A percentile compares a stretch with the other conserved stretches of the same genome.
Conservation (phyloP, 1,284 basidiomycete genomes). For the Melampsora medusae region DNA sequence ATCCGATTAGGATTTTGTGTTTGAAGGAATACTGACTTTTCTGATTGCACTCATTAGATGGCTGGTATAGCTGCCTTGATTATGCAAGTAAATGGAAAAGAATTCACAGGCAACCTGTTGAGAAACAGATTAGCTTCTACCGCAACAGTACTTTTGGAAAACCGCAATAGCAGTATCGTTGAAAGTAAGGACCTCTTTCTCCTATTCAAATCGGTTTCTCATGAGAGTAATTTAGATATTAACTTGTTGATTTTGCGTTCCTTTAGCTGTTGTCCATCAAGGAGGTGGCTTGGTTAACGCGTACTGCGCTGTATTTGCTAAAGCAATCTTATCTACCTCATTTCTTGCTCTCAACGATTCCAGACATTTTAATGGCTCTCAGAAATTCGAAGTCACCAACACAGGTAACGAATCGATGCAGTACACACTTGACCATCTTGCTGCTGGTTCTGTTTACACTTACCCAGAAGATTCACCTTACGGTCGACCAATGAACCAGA, state of each 20-base stretch:
- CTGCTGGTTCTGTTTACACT: constrained; percentile 17
- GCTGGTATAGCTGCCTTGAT: constrained; percentile 37
- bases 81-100: constrained; percentile 17
- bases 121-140: constrained; percentile 28
- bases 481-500: not conserved
- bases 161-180: not conserved
- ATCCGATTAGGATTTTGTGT: not conserved
- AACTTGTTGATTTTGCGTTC: not conserved
- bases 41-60: constrained; percentile 9
- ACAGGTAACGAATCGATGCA: constrained; percentile 16
- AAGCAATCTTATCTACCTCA: constrained; percentile 34
- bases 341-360: constrained; percentile 32
- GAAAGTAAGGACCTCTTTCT: constrained; percentile 6
- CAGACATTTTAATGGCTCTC: not conserved
- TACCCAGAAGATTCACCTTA: constrained; percentile 24
- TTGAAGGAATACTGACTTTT: not conserved
- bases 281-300: constrained; percentile 43
- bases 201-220: not conserved
- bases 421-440: constrained; percentile 19
- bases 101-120: constrained; percentile 19
- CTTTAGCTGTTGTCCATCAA: constrained; percentile 35
- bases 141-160: constrained; percentile 1
- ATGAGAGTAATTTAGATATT: not conserved
- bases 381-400: constrained; percentile 19
- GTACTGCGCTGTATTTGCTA: constrained; percentile 41